Evolutionary conservation across 2,329 filamentous ascomycete species (phyloP), one percentile per base, ranked within the genome.

Genomic region (Aspergillus tanneri): DNA sequence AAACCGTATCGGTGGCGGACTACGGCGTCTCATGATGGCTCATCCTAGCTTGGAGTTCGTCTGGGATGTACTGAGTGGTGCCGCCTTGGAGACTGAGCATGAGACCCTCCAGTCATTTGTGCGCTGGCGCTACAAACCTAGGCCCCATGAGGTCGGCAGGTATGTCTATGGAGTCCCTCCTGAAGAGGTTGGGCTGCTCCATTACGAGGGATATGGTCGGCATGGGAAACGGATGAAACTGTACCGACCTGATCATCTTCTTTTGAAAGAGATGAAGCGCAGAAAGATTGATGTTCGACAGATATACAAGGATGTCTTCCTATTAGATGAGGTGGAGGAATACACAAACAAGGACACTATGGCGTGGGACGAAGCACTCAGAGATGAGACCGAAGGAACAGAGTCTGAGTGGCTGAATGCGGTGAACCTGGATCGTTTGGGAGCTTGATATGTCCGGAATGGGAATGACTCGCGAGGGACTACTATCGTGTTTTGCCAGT

Each of bases 21-120:
- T 86, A 42, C 69, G 81, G 30, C 72, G 81, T 24, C 67, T 86
- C 22, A 72, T 88, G 47, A 66, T 88, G 34, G 82, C 80, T 11
- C 83, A 87, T 58, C 74, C 73, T 19, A 73, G 68, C 65, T 67
- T 87, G 14, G 76, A 72, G 5, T 68, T 74, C n/a, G 71, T 88
- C 4, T 84, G 78, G 73, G 70, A 79, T 36, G 69, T 86, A 2
- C 71, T 93, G 23, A 76, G 80, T 39, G 73, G 81, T 32, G 77
- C 78, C 51, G 71, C 68, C n/a, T 79, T 79, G 61, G 71, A 72
- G 11, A 73, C 67, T 4, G 55, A 72, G 1, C 43, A 72, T 2
- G 82, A 87, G 36, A 60, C 83, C 3, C 43, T 85, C n/a, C 67
- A 75, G 43, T 74, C 83, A 52, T 81, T 78, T 60, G 67, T 85